phyloP scores from a whole-genome alignment of 768 basidiomycete genomes.

The Agrocybe praecox region DNA sequence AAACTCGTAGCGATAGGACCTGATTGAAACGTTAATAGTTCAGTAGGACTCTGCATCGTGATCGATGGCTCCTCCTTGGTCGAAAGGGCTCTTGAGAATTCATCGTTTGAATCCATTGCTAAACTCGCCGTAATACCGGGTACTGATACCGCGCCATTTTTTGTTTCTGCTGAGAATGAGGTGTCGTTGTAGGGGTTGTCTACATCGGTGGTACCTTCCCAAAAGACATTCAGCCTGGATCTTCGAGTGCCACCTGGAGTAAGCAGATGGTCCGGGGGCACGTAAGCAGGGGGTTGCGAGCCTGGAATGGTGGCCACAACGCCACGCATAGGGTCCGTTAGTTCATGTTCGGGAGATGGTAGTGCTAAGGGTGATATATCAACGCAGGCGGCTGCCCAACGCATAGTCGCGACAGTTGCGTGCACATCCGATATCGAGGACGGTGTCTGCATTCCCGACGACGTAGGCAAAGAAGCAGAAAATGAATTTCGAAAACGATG shows the following conservation, averaged over 20 bases:
- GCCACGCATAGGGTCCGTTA: conserved; percentile 87
- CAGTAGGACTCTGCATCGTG: background rate
- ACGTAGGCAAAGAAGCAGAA: conserved; percentile 19
- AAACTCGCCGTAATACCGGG: no score
- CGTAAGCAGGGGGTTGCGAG: conserved; percentile 42
- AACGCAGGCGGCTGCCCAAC: conserved; percentile 82
- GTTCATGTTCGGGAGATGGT: conserved; percentile 89
- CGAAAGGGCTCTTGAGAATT: no score
- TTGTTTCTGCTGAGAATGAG: conserved; percentile 15
- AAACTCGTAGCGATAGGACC: no score
- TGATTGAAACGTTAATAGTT: background rate
- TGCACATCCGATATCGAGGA: conserved; percentile 47
- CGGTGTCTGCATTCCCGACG: conserved; percentile 18
- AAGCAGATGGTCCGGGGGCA: conserved; percentile 29
- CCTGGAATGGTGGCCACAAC: conserved; percentile 69
- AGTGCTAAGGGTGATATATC: conserved; percentile 86
- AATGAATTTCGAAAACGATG: conserved; percentile 39
- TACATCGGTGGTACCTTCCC: conserved; percentile 79
- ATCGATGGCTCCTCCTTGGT: background rate
- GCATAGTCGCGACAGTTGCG: conserved; percentile 78
- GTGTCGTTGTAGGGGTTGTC: conserved; percentile 20
- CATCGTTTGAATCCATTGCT: no score
- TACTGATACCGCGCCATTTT: no score
- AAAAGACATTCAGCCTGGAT: conserved; percentile 67
- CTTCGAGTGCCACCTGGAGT: conserved; percentile 56